A percentile compares a stretch with the other conserved stretches of the same genome.
phyloP scores from a whole-genome alignment of 2,329 filamentous ascomycete genomes.

The Xenoacremonium recifei region DNA sequence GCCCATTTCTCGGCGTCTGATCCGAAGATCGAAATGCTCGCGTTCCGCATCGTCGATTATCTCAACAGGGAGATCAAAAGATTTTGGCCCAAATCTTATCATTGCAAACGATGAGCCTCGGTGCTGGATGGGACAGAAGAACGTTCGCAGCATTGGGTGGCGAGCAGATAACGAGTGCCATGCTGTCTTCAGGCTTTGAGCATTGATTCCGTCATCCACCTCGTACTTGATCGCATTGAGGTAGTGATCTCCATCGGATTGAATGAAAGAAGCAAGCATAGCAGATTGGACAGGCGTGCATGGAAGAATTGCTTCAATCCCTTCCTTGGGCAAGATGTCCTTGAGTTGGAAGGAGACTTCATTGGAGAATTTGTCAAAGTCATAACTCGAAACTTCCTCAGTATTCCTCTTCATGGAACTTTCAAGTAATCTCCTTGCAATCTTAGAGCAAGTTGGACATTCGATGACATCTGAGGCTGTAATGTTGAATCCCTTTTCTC shows the following conservation, averaged over 20 bases:
- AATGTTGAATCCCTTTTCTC: slow-evolving; percentile 55
- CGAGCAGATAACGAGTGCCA: slow-evolving; percentile 55
- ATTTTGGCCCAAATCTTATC: slow-evolving; percentile 53
- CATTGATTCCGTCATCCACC: slow-evolving; percentile 40
- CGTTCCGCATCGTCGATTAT: not conserved
- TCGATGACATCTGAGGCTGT: slow-evolving; percentile 75
- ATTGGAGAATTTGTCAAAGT: slow-evolving; percentile 39
- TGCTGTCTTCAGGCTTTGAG: slow-evolving; percentile 47
- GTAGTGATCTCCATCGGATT: slow-evolving; percentile 67
- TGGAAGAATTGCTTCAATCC: slow-evolving; percentile 63
- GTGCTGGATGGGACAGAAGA: slow-evolving; percentile 65
- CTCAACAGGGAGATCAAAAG: slow-evolving; percentile 12
- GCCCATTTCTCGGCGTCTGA: slow-evolving; percentile 37
- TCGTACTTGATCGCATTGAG: slow-evolving; percentile 68
- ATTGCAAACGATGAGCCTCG: slow-evolving; percentile 67
- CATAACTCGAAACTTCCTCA: slow-evolving; percentile 24
- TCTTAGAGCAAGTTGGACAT: slow-evolving; percentile 44
- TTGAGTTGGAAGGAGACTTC: slow-evolving; percentile 30
- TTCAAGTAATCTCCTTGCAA: slow-evolving; percentile 30
- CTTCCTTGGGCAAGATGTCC: slow-evolving; percentile 13
- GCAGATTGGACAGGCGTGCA: slow-evolving; percentile 79
- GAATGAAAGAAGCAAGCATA: slow-evolving; percentile 73
- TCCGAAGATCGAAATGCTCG: slow-evolving; percentile 26
- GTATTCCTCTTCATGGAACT: slow-evolving; percentile 7
- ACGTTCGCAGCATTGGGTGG: slow-evolving; percentile 74